phyloP scores from a whole-genome alignment of 768 basidiomycete genomes.

The Trametes maxima region DNA sequence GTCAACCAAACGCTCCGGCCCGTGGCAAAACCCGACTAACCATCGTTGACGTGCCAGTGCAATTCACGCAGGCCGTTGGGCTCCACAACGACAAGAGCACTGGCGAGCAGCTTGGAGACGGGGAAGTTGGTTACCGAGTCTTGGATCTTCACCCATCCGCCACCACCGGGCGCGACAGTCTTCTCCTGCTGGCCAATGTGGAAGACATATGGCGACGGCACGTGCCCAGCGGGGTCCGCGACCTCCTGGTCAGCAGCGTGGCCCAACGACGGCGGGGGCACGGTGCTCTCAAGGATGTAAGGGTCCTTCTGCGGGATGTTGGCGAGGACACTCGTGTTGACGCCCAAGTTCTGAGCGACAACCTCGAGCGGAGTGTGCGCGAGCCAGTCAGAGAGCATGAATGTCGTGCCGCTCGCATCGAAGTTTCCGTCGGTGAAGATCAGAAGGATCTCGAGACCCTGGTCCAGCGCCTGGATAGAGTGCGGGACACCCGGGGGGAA shows the following conservation, averaged over 20 bases:
- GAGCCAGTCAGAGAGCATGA: slow-evolving; percentile 35
- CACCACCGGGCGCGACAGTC: slow-evolving; percentile 28
- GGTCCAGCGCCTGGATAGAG: slow-evolving; percentile 31
- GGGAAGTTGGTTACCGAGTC: slow-evolving; percentile 32
- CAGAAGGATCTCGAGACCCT: slow-evolving; percentile 31
- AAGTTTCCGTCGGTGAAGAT: slow-evolving; percentile 35
- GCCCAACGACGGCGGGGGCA: slow-evolving; percentile 25
- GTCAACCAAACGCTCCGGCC: background rate
- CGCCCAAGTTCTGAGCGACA: slow-evolving; percentile 31
- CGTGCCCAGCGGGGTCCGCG: slow-evolving; percentile 22
- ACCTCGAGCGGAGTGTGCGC: slow-evolving; percentile 32
- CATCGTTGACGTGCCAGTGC: slow-evolving; percentile 31
- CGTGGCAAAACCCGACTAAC: slow-evolving; percentile 5
- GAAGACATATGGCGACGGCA: slow-evolving; percentile 28
- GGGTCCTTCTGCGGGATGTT: slow-evolving; percentile 31
- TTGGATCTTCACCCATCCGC: slow-evolving; percentile 32
- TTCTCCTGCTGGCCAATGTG: slow-evolving; percentile 26
- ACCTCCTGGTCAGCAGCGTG: slow-evolving; percentile 25
- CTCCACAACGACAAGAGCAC: slow-evolving; percentile 30
- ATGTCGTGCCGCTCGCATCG: slow-evolving; percentile 32
- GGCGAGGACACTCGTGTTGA: slow-evolving; percentile 24
- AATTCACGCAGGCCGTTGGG: slow-evolving; percentile 32
- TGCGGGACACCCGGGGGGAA: slow-evolving; percentile 32
- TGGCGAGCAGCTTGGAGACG: slow-evolving; percentile 25
- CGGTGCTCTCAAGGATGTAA: slow-evolving; percentile 26